Evolutionary conservation across 1,139 yeast genomes (phyloP).

Genomic region (Saccharomyces pastorianus): DNA sequence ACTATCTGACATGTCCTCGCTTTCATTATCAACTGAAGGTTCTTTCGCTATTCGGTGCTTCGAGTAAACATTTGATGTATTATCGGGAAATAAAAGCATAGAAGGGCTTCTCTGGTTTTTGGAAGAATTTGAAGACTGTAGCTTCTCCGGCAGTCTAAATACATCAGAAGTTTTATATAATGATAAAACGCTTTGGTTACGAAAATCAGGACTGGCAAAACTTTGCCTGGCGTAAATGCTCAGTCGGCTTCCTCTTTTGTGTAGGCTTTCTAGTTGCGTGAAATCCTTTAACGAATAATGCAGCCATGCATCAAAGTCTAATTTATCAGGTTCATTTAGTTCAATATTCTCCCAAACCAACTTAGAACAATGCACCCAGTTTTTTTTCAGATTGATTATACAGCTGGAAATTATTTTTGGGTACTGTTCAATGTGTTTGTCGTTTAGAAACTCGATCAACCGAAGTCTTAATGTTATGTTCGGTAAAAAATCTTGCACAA

Average conservation of each 20-base stretch:
- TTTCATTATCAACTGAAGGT: neutral
- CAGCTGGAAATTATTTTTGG: slow-evolving; percentile 38
- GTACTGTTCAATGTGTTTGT: slow-evolving; percentile 24
- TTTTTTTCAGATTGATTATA: slow-evolving; percentile 37
- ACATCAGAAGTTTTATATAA: slow-evolving; percentile 19
- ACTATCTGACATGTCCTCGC: neutral
- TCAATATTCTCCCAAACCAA: slow-evolving; percentile 25
- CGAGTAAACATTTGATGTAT: slow-evolving; percentile 16
- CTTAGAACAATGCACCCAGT: slow-evolving; percentile 28
- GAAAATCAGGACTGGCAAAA: slow-evolving; percentile 25
- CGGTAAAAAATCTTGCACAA: slow-evolving; percentile 56
- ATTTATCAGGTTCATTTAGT: slow-evolving; percentile 16
- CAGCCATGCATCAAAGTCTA: slow-evolving; percentile 20
- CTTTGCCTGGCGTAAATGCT: slow-evolving; percentile 28
- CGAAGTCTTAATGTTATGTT: slow-evolving; percentile 40
- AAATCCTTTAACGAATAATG: slow-evolving; percentile 20
- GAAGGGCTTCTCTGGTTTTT: slow-evolving; percentile 23
- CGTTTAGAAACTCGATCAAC: slow-evolving; percentile 44
- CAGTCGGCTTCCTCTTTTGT: slow-evolving; percentile 21
- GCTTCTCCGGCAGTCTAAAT: slow-evolving; percentile 16
- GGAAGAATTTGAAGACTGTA: neutral
- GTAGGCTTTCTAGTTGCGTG: slow-evolving; percentile 13
- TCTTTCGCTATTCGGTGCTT: neutral
- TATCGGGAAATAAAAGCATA: slow-evolving; percentile 29
- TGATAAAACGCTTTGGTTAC: slow-evolving; percentile 29